These are phyloP conservation scores for Xylaria flabelliformis DNA, from an alignment of 495 filamentous ascomycete genomes.

Conservation along the genomic window DNA sequence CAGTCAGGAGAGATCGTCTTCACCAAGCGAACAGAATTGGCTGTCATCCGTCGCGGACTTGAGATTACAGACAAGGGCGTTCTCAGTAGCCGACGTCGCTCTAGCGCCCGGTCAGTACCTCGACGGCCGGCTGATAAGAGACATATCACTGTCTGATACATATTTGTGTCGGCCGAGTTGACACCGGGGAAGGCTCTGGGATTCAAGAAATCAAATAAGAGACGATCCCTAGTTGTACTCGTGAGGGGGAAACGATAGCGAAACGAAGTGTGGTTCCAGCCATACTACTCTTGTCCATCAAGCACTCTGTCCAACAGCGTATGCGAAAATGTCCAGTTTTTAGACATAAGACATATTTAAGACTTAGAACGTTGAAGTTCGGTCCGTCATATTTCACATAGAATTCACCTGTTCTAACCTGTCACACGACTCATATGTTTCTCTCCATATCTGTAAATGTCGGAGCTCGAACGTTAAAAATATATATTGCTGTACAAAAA, in stretches of 20 bases:
- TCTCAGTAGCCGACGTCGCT: background rate
- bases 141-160: background rate
- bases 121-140: slow-evolving; percentile 4
- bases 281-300: background rate
- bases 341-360: background rate
- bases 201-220: background rate
- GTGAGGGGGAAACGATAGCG: background rate
- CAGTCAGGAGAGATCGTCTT: slow-evolving; percentile 39
- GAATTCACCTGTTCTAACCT: background rate
- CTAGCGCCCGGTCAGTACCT: background rate
- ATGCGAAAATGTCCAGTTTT: background rate
- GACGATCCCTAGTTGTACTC: background rate
- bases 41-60: slow-evolving; percentile 43
- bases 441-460: background rate
- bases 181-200: background rate
- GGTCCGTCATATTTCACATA: background rate
- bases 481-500: background rate
- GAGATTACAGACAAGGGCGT: slow-evolving; percentile 27
- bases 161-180: background rate
- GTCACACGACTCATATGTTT: background rate
- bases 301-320: background rate
- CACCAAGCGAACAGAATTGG: slow-evolving; percentile 36
- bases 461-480: background rate
- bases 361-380: background rate
- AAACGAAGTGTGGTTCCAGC: background rate